Base-by-base conservation (phyloP, 345 rosid species). In the Gynandropsis gynandra region DNA sequence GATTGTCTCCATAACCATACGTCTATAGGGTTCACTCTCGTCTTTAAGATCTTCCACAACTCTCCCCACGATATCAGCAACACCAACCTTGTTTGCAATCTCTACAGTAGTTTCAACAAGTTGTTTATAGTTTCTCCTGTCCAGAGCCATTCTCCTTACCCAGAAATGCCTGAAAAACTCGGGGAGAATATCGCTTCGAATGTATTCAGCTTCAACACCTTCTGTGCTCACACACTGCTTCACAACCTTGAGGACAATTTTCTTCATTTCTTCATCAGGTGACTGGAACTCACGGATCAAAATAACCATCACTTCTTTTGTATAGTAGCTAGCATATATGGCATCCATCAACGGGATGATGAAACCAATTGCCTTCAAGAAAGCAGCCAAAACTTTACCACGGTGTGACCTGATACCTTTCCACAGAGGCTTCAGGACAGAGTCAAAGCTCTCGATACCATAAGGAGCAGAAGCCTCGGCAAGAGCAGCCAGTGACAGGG, bases 401-500 rank as follows among this genome's bases (percentile, higher is more conserved):
- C 98, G 88, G 74, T 92, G 98, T 19, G 95, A 80, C 67, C 97
- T 81, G 55, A 85, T 88, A 64, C 98, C 98, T 74, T 92, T 92
- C 98, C 98, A 92, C 72, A 92, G 58, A 15, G 98, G 98, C 79
- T 88, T 92, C 80, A 92, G 64, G 55, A 92, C 97, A 4, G 97
- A 82, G 54, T 88, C 97, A 40, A 92, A 92, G 71, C 97, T 92
- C 72, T 92, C 98, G 58, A 92, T 92, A 68, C 98, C 97, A 65
- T 92, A 92, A 4, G 98, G 97, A 11, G 98, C 97, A 72, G 98
- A 78, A 62, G 98, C 98, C 79, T 92, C 98, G 2, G 98, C 98
- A 56, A 92, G 97, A 50, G 97, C 98, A 71, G 98, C 97, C 68
- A 92, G 59, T 38, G 98, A 92, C 76, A 92, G 71, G n/a, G 98